Conservation (phyloP, 129 eudicot species). For the Artemisia argyi region DNA sequence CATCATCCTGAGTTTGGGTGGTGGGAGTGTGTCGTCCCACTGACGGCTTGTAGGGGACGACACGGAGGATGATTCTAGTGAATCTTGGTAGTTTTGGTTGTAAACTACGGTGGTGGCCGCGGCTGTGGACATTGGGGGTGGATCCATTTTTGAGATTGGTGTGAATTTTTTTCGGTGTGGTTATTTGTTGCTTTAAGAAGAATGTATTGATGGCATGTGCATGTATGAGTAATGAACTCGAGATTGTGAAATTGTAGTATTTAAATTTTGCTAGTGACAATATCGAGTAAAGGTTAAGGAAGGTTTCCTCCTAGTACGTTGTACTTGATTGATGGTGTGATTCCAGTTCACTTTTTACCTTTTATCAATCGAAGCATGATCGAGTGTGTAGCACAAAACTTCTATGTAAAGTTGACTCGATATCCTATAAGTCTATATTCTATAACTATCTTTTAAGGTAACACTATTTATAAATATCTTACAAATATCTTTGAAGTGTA, state of each 20-base stretch:
- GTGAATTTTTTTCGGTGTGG: background rate
- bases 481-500: no score
- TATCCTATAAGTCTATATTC: no score
- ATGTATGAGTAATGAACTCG: slow-evolving; percentile 18
- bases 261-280: slow-evolving; percentile 12
- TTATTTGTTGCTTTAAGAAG: slow-evolving; percentile 8
- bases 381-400: background rate
- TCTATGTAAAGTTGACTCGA: no score
- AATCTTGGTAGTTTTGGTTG: slow-evolving; percentile 32
- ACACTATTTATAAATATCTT: no score
- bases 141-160: slow-evolving; percentile 40
- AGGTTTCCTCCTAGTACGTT: slow-evolving; percentile 29
- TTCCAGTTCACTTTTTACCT: background rate
- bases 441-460: no score
- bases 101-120: slow-evolving; percentile 14
- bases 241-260: slow-evolving; percentile 17
- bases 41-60: slow-evolving; percentile 52
- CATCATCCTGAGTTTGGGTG: slow-evolving; percentile 75
- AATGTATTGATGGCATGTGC: background rate
- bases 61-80: slow-evolving; percentile 45
- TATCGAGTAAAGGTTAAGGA: slow-evolving; percentile 28
- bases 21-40: slow-evolving; percentile 61
- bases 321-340: slow-evolving; percentile 5
- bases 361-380: background rate
- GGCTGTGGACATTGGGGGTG: slow-evolving; percentile 24